A percentile compares a stretch with the other conserved stretches of the same genome.
These are phyloP conservation scores for Aspergillus diversus DNA, from an alignment of 495 filamentous ascomycete genomes.

Conservation along the genomic window DNA sequence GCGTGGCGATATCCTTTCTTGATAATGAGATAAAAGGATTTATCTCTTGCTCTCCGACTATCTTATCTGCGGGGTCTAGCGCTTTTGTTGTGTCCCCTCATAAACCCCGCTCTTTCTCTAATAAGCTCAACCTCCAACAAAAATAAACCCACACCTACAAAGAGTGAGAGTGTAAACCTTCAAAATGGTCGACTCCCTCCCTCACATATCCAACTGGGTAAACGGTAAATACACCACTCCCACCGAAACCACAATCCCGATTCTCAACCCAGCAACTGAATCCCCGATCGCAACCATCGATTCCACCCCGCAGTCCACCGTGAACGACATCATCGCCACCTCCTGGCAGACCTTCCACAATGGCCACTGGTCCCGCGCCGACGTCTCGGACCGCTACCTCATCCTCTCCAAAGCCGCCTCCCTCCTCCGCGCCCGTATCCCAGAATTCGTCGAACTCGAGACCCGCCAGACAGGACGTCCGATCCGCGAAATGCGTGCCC, in stretches of 20 bases:
- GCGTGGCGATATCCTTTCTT: neutral
- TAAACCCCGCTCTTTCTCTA: neutral
- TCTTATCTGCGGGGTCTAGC: neutral
- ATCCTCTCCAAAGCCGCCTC: constrained; percentile 60
- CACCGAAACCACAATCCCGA: constrained; percentile 17
- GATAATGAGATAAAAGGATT: constrained; percentile 3
- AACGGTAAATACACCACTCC: constrained; percentile 28
- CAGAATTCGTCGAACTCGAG: constrained; percentile 58
- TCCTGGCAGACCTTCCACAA: constrained; percentile 55
- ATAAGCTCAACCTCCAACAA: neutral
- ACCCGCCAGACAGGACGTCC: constrained; percentile 64
- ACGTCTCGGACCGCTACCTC: constrained; percentile 54
- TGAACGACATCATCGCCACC: constrained; percentile 46
- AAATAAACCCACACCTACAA: neutral
- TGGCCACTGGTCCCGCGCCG: constrained; percentile 61
- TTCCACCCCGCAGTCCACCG: constrained; percentile 51
- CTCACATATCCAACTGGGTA: constrained; percentile 36
- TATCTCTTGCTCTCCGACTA: neutral
- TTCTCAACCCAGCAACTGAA: constrained; percentile 32
- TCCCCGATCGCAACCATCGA: constrained; percentile 45
- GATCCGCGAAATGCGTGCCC: constrained; percentile 66
- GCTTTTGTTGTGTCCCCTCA: neutral
- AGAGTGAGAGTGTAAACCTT: neutral
- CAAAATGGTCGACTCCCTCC: constrained; percentile 18
- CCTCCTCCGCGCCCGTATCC: constrained; percentile 52